Percentiles rank a stretch among this genome's conserved stretches.
These are phyloP conservation scores for Coffea canephora DNA, from an alignment of 257 asterid species.

Conservation along the genomic window DNA sequence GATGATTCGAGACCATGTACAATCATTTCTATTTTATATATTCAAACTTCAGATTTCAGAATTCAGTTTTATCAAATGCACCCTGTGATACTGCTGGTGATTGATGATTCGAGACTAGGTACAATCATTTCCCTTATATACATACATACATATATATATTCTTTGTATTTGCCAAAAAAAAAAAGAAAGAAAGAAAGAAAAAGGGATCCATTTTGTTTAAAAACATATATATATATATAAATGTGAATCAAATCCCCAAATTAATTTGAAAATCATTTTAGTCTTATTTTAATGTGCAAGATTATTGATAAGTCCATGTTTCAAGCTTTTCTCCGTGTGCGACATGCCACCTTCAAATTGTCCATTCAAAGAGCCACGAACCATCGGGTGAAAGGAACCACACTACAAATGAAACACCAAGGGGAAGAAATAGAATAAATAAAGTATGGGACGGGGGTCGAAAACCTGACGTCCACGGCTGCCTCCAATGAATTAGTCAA, in stretches of 20 bases:
- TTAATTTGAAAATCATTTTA: neutral
- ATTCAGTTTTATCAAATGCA: too few species aligned
- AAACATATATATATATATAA: neutral
- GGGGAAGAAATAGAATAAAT: neutral
- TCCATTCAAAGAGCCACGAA: conserved; percentile 22
- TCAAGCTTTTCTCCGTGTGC: conserved; percentile 1
- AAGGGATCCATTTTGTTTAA: too few species aligned
- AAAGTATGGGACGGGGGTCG: neutral
- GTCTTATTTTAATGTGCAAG: neutral
- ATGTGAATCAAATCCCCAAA: neutral
- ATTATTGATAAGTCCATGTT: neutral
- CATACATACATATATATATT: too few species aligned
- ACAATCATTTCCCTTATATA: too few species aligned
- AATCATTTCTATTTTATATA: too few species aligned
- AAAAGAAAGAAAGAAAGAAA: too few species aligned
- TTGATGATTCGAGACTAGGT: neutral
- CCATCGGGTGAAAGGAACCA: conserved; percentile 9
- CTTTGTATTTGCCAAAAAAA: too few species aligned
- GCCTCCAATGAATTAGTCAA: conserved; percentile 20
- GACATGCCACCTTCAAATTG: conserved; percentile 10
- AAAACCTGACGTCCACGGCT: conserved; percentile 17
- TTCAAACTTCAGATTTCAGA: too few species aligned
- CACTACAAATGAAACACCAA: neutral
- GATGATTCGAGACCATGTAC: neutral
- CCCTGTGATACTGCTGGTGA: neutral